Evolutionary conservation across 192 early-diverging fungal genomes (phyloP).

Genomic region (Obelidium mucronatum): DNA sequence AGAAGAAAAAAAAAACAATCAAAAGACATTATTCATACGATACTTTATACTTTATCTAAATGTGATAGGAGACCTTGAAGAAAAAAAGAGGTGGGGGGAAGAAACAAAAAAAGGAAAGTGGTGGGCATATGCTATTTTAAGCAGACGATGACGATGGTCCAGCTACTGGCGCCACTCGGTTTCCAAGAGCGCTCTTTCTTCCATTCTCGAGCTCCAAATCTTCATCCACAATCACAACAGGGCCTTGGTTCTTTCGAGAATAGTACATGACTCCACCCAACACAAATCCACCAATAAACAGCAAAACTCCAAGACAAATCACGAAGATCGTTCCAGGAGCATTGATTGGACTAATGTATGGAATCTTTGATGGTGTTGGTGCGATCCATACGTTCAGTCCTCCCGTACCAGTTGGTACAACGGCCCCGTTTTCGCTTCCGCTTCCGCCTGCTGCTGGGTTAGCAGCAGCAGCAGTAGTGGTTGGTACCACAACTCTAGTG

Average conservation of each 20-base stretch:
- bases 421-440: background rate
- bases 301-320: background rate
- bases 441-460: background rate
- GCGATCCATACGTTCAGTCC: background rate
- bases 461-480: background rate
- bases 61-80: too few relatives aligned
- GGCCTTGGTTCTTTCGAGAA: conserved; percentile 11
- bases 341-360: conserved; percentile 14
- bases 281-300: conserved; percentile 14
- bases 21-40: too few relatives aligned
- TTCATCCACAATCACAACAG: conserved; percentile 6
- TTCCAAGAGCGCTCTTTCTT: background rate
- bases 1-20: too few relatives aligned
- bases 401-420: background rate
- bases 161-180: background rate
- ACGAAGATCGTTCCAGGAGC: conserved; percentile 31
- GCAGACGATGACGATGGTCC: background rate
- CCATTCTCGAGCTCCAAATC: conserved; percentile 5
- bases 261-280: conserved; percentile 13
- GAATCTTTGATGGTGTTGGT: background rate
- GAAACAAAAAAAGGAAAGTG: too few relatives aligned
- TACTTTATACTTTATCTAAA: too few relatives aligned
- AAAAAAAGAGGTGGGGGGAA: too few relatives aligned
- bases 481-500: background rate
- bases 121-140: background rate